These are phyloP conservation scores for Teunomyces kruisii DNA, from an alignment of 805 yeast genomes.

Conservation along the genomic window DNA sequence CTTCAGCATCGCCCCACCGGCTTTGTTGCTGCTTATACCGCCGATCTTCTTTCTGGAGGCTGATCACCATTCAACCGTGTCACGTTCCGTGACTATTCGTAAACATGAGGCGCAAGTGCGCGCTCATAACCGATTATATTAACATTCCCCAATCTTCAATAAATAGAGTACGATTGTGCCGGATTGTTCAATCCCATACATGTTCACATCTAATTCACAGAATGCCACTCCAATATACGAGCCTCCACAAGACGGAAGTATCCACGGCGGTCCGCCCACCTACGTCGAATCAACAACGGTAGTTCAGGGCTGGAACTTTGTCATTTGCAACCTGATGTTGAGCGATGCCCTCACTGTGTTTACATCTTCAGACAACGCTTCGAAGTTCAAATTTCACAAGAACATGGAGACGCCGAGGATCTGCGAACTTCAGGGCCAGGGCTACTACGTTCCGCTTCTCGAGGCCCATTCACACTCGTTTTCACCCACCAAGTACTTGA, in stretches of 20 bases:
- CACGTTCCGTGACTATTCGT: too few species aligned
- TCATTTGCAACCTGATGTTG: background rate
- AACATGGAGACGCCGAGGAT: background rate
- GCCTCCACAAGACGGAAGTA: background rate
- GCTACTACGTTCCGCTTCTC: constrained; percentile 6
- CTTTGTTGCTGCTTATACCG: too few species aligned
- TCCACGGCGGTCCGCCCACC: background rate
- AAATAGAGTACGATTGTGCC: too few species aligned
- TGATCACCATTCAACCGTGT: too few species aligned
- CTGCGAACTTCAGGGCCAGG: constrained; percentile 5
- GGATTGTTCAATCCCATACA: background rate
- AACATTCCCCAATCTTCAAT: too few species aligned
- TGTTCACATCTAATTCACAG: background rate
- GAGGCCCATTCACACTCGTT: background rate
- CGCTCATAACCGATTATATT: too few species aligned
- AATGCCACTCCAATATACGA: background rate
- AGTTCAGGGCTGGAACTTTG: background rate
- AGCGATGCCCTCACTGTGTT: background rate
- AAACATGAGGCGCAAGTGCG: too few species aligned
- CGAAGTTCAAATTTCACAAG: background rate
- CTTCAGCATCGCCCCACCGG: too few species aligned
- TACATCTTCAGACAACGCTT: background rate
- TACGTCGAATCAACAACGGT: background rate
- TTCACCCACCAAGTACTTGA: constrained; percentile 4
- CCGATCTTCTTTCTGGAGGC: too few species aligned